phyloP scores from a whole-genome alignment of 23 red algal species.

The Gracilaria gracilis region DNA sequence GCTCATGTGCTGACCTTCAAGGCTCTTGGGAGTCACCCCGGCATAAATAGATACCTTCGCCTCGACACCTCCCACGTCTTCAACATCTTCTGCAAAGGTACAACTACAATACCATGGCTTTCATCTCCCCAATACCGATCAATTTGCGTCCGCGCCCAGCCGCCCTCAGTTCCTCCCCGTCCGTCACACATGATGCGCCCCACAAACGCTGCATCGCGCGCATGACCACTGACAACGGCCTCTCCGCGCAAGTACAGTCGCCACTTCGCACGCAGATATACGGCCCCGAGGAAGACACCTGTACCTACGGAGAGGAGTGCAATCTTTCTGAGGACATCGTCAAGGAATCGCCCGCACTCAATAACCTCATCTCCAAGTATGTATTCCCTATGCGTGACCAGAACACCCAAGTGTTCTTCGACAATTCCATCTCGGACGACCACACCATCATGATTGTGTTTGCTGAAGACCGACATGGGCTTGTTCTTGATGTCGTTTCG shows the following conservation, averaged over 20 bases:
- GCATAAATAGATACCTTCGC: no score
- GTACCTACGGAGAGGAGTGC: constrained; percentile 67
- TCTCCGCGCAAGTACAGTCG: background rate
- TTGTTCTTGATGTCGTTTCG: constrained; percentile 67
- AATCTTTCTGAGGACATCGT: constrained; percentile 46
- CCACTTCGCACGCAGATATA: constrained; percentile 38
- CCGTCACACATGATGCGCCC: background rate
- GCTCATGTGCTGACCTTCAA: no score
- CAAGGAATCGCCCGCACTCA: constrained; percentile 33
- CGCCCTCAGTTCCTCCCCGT: background rate
- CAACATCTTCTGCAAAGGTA: no score
- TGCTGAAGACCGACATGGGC: constrained; percentile 61
- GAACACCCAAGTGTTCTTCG: constrained; percentile 82
- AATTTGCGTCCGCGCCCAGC: background rate
- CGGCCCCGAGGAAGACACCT: constrained; percentile 63
- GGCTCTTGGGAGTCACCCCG: no score
- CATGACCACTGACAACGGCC: background rate
- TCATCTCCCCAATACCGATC: background rate
- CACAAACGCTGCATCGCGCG: background rate
- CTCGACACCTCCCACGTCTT: no score
- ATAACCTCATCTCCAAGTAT: constrained; percentile 52
- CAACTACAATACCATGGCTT: constrained; percentile 6
- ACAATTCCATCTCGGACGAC: constrained; percentile 45
- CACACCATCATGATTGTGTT: constrained; percentile 74
- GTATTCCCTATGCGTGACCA: constrained; percentile 80